phyloP scores from a whole-genome alignment of 176 grass and related monocot species.

The Tillandsia leiboldiana region DNA sequence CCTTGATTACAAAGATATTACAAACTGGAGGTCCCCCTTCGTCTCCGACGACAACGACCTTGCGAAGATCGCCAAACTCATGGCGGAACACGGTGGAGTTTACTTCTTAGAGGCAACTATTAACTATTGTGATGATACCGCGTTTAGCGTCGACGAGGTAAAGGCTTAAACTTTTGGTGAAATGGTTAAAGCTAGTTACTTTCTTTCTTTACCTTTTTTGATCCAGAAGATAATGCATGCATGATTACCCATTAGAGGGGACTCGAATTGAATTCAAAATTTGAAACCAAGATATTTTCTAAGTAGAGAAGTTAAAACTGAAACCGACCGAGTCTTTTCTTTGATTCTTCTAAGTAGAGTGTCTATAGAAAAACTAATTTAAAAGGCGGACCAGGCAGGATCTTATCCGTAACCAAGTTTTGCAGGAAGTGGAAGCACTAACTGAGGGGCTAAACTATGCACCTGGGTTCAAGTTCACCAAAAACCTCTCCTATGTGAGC shows the following conservation, averaged over 20 bases:
- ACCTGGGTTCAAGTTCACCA: slow-evolving; percentile 19
- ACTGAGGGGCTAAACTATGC: slow-evolving; percentile 27
- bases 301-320: too few species aligned
- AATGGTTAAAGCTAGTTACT: too few species aligned
- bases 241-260: not conserved
- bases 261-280: too few species aligned
- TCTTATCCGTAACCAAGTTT: not conserved
- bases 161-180: not conserved
- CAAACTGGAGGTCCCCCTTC: not conserved
- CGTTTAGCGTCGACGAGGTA: slow-evolving; percentile 1
- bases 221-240: not conserved
- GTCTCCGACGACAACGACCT: not conserved
- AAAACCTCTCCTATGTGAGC: slow-evolving; percentile 14
- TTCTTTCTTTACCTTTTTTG: not conserved
- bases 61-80: not conserved
- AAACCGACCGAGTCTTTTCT: too few species aligned
- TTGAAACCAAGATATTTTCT: too few species aligned
- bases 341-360: too few species aligned
- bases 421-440: slow-evolving; percentile 21
- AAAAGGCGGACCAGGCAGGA: too few species aligned
- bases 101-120: slow-evolving; percentile 15
- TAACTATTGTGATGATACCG: not conserved
- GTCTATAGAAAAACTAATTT: too few species aligned
- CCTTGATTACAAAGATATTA: not conserved
- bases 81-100: not conserved